phyloP scores from a whole-genome alignment of 148 eudicot genomes.

The Mesembryanthemum crystallinum region DNA sequence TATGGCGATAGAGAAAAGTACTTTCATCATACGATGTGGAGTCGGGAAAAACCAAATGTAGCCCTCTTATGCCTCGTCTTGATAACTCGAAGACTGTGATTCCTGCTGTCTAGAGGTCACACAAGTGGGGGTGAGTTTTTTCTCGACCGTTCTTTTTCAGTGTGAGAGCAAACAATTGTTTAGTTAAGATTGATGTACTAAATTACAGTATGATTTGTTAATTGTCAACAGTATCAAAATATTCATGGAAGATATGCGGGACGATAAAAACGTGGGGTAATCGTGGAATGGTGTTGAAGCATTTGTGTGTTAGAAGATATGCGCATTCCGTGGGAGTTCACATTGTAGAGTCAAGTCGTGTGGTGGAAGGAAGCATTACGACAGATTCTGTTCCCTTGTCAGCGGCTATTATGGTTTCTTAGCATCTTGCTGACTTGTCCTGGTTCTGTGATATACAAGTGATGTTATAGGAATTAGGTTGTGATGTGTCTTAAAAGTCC shows the following conservation, averaged over 20 bases:
- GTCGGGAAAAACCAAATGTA: constrained; percentile 35
- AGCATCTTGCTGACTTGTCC: background rate
- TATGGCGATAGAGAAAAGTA: constrained; percentile 29
- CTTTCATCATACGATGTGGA: constrained; percentile 36
- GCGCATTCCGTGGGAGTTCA: background rate
- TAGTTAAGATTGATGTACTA: too few relatives aligned
- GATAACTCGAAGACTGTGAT: constrained; percentile 33
- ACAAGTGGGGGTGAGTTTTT: background rate
- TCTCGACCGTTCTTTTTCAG: background rate
- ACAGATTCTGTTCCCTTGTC: background rate
- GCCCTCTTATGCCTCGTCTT: constrained; percentile 19
- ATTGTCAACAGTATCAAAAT: too few relatives aligned
- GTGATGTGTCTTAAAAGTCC: too few relatives aligned
- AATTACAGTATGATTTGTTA: too few relatives aligned
- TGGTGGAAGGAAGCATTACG: background rate
- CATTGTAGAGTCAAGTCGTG: background rate
- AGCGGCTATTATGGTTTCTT: background rate
- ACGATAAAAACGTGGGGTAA: too few relatives aligned
- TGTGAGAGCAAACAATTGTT: too few relatives aligned
- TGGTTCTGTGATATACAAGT: background rate
- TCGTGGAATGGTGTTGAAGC: too few relatives aligned
- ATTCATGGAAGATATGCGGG: too few relatives aligned
- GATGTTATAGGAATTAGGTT: background rate
- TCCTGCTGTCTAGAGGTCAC: constrained; percentile 25
- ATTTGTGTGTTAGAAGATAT: too few relatives aligned